Evolutionary conservation across 768 basidiomycete genomes (phyloP), one percentile per base, ranked within the genome.

Genomic region (Trametes cubensis): DNA sequence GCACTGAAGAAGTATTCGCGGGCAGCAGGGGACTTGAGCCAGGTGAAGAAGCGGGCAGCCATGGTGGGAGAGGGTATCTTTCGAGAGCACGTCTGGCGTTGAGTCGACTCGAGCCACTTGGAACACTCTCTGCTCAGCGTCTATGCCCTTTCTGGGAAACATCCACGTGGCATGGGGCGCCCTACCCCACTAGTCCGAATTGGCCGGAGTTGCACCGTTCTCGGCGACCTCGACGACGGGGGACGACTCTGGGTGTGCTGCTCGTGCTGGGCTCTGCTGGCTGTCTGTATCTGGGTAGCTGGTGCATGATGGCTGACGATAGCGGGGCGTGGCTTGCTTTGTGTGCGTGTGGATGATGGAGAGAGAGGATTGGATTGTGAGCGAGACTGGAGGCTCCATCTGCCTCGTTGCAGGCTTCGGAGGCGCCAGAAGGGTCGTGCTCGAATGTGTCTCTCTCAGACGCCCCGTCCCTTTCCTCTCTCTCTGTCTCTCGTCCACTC

Each of bases 1-100:
- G 65, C 64, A 94, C 95, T 97, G 79, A 97, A 91, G 79, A 98
- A 96, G 76, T 98, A 98, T 68, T 95, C 85, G 69, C 92, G 82
- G 20, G 92, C 92, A 48, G 93, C 93, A 54, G 95, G 95, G 49
- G 92, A 94, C 71, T 90, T 88, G 71, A 92, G 71, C 95, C 95
- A 98, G 70, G 85, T 82, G 73, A 90, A 80, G 79, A 97, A 95
- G 39, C 87, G 86, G 40, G 91, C 90, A 60, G 92, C 83, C 92
- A 94, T 94, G 71, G 68, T 69, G 66, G 62, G n/a, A 30, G 57
- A 52, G 59, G 47, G 59, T 56, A 57, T 62, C 49, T 21, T 59
- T 47, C n/a, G 30, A 13, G 30, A 15, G 48, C 17, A 28, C 26
- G 48, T 23, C 42, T 26, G 48, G 28, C 48, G 13, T 28, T 4